phyloP scores from a whole-genome alignment of 1,139 yeast species.

The Hyphopichia fennica region DNA sequence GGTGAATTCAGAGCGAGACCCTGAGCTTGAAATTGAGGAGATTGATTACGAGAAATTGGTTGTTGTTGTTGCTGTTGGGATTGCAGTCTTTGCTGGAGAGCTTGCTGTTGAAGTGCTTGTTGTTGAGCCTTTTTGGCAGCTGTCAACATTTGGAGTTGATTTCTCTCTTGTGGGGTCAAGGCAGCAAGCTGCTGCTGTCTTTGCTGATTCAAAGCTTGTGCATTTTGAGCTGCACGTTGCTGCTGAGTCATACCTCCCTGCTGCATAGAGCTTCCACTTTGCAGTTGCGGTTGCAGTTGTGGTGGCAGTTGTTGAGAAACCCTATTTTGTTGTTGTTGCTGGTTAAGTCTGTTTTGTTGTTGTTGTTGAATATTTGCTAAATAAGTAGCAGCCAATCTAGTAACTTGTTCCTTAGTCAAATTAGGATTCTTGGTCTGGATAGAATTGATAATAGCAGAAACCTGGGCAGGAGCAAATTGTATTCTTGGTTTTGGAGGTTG shows the following conservation, averaged over 20 bases:
- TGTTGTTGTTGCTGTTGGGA: neutral
- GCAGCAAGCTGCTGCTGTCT: constrained; percentile 2
- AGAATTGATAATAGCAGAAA: constrained; percentile 66
- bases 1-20: neutral
- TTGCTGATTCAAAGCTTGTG: constrained; percentile 2
- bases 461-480: constrained; percentile 61
- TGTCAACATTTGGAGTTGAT: constrained; percentile 4
- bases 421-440: constrained; percentile 71
- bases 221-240: neutral
- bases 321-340: constrained; percentile 21
- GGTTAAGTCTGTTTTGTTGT: constrained; percentile 37
- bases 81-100: neutral
- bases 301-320: neutral
- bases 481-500: constrained; percentile 32
- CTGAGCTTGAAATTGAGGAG: constrained; percentile 1
- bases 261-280: neutral
- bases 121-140: constrained; percentile 3
- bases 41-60: neutral
- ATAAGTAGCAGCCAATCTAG: constrained; percentile 70
- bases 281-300: neutral
- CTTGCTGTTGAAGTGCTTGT: constrained; percentile 1
- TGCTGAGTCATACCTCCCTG: neutral
- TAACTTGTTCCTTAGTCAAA: constrained; percentile 68
- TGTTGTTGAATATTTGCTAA: constrained; percentile 60
- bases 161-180: constrained; percentile 5